Percentiles rank a stretch among this genome's conserved stretches.
These are phyloP conservation scores for Suhomyces kunorum DNA, from an alignment of 1,139 yeast genomes.

Conservation along the genomic window DNA sequence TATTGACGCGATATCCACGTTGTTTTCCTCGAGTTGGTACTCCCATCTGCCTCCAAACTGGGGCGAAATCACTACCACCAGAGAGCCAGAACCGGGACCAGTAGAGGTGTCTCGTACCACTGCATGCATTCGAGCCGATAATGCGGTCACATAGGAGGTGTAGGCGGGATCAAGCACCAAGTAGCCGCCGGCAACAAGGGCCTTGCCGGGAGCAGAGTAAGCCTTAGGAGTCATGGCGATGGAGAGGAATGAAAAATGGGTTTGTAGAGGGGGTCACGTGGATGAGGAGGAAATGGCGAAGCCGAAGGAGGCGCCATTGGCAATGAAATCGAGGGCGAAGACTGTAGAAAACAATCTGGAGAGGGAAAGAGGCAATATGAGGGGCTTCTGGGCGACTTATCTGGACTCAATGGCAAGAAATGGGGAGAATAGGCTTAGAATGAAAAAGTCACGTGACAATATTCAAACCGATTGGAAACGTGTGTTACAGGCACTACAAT, in stretches of 20 bases:
- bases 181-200: slow-evolving; percentile 91
- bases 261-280: neutral
- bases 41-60: slow-evolving; percentile 80
- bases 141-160: slow-evolving; percentile 79
- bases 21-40: slow-evolving; percentile 37
- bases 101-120: slow-evolving; percentile 35
- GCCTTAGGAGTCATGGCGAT: slow-evolving; percentile 21
- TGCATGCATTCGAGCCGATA: slow-evolving; percentile 89
- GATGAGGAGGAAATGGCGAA: neutral
- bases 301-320: neutral
- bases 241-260: neutral
- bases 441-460: no score
- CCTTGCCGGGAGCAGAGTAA: slow-evolving; percentile 95
- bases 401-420: no score
- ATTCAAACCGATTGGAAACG: no score
- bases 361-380: no score
- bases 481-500: no score
- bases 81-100: slow-evolving; percentile 16
- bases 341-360: no score
- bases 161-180: slow-evolving; percentile 79
- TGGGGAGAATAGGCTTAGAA: no score
- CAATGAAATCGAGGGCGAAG: neutral
- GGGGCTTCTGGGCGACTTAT: no score
- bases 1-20: neutral
- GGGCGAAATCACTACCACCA: slow-evolving; percentile 63